Evolutionary conservation across 1,139 yeast genomes (phyloP).

Genomic region (Nematodospora anomalae): DNA sequence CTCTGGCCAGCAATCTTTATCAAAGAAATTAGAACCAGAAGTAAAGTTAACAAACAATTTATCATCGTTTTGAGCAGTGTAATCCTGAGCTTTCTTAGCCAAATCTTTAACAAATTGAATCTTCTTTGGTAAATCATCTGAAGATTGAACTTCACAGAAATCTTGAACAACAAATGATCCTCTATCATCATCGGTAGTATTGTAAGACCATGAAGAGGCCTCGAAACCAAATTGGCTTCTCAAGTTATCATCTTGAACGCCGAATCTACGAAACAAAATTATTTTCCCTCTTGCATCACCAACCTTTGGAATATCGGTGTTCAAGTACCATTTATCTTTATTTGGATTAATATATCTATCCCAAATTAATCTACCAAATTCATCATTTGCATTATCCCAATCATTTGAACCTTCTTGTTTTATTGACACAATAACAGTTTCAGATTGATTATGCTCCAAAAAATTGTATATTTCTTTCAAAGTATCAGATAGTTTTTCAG

Average conservation of each 20-base stretch:
- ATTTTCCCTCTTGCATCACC: conserved; percentile 69
- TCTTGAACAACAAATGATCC: conserved; percentile 71
- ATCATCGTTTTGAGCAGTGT: conserved; percentile 49
- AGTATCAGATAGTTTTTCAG: conserved; percentile 48
- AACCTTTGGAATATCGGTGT: conserved; percentile 54
- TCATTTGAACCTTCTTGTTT: conserved; percentile 73
- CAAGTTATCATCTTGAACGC: conserved; percentile 49
- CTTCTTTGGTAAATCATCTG: conserved; percentile 58
- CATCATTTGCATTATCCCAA: conserved; percentile 64
- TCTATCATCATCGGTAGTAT: conserved; percentile 64
- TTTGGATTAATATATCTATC: conserved; percentile 52
- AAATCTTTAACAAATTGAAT: conserved; percentile 57
- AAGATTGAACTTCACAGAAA: conserved; percentile 61
- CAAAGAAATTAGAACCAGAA: conserved; percentile 72
- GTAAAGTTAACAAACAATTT: conserved; percentile 73
- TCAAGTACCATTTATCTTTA: conserved; percentile 62
- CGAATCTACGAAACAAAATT: conserved; percentile 69
- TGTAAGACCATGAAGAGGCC: conserved; percentile 68
- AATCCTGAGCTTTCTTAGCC: conserved; percentile 52
- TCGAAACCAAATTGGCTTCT: conserved; percentile 59
- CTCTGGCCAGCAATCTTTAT: conserved; percentile 74
- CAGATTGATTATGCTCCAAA: conserved; percentile 52
- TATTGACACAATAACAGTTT: conserved; percentile 65
- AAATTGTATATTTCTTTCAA: conserved; percentile 62
- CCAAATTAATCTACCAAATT: conserved; percentile 66